phyloP scores from a whole-genome alignment of 805 yeast genomes.

The Lachancea fermentati region DNA sequence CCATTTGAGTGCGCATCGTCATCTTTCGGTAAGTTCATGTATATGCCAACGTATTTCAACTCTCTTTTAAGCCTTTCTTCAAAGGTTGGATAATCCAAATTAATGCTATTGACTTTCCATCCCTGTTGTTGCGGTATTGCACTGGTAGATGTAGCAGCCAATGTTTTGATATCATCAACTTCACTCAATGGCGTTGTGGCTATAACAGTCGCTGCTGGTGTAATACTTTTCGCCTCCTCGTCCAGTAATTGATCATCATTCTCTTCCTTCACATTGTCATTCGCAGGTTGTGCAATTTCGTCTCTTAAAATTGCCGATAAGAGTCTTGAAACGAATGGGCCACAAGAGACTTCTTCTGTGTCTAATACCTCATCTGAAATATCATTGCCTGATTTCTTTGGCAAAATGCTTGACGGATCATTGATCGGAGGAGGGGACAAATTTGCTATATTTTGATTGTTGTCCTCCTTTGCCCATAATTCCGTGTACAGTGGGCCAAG shows the following conservation, averaged over 20 bases:
- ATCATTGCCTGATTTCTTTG: constrained; percentile 56
- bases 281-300: constrained; percentile 15
- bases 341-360: constrained; percentile 74
- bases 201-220: constrained; percentile 15
- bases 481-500: constrained; percentile 79
- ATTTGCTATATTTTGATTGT: constrained; percentile 38
- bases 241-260: constrained; percentile 28
- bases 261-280: constrained; percentile 14
- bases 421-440: constrained; percentile 44
- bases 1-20: constrained; percentile 26
- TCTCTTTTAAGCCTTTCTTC: constrained; percentile 89
- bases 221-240: constrained; percentile 14
- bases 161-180: constrained; percentile 8
- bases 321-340: constrained; percentile 82
- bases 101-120: constrained; percentile 41
- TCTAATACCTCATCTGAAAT: constrained; percentile 55
- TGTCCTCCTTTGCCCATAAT: constrained; percentile 82
- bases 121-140: constrained; percentile 40
- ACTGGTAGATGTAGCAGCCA: constrained; percentile 24
- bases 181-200: constrained; percentile 21
- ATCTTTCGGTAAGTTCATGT: constrained; percentile 48
- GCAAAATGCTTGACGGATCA: constrained; percentile 38
- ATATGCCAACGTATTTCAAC: constrained; percentile 82
- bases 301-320: constrained; percentile 64
- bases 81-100: constrained; percentile 66